A percentile compares a stretch with the other conserved stretches of the same genome.
phyloP scores from a whole-genome alignment of 2,329 filamentous ascomycete species.

The Aspergillus quadricinctus region DNA sequence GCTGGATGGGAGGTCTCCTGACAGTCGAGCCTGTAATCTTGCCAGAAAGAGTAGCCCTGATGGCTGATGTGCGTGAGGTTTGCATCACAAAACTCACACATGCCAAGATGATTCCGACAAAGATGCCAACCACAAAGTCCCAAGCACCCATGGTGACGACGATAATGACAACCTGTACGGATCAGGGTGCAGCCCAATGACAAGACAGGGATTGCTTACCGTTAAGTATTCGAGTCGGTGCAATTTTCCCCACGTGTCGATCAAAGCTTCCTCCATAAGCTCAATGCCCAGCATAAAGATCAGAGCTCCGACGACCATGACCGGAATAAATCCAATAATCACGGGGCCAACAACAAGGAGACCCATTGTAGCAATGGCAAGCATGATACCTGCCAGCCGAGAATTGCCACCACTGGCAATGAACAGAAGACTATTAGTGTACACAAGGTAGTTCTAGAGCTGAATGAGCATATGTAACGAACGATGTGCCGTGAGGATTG shows the following conservation, averaged over 20 bases:
- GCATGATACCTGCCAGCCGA: constrained; percentile 77
- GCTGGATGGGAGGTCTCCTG: constrained; percentile 81
- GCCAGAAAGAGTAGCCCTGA: constrained; percentile 85
- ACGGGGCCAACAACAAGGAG: constrained; percentile 81
- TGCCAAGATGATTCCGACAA: constrained; percentile 84
- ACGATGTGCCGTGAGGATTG: not conserved
- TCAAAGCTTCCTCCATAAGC: constrained; percentile 80
- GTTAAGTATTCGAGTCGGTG: constrained; percentile 85
- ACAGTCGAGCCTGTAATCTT: constrained; percentile 89
- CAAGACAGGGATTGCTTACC: constrained; percentile 41
- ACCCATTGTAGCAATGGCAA: constrained; percentile 73
- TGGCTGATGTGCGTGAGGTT: constrained; percentile 81
- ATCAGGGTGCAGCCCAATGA: not conserved
- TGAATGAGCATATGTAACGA: constrained; percentile 18
- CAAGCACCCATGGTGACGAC: constrained; percentile 94
- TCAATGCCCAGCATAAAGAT: constrained; percentile 96
- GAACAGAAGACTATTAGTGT: constrained; percentile 96
- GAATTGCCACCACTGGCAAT: constrained; percentile 87
- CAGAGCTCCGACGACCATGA: constrained; percentile 92
- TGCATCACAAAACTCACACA: constrained; percentile 90
- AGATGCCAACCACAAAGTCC: constrained; percentile 93
- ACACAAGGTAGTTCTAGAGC: constrained; percentile 88
- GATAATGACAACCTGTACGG: constrained; percentile 66
- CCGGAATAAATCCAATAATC: constrained; percentile 88
- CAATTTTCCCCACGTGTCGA: constrained; percentile 82